Evolutionary conservation across 495 filamentous ascomycete species (phyloP), one percentile per base, ranked within the genome.

Genomic region (Hyaloscypha finlandica): DNA sequence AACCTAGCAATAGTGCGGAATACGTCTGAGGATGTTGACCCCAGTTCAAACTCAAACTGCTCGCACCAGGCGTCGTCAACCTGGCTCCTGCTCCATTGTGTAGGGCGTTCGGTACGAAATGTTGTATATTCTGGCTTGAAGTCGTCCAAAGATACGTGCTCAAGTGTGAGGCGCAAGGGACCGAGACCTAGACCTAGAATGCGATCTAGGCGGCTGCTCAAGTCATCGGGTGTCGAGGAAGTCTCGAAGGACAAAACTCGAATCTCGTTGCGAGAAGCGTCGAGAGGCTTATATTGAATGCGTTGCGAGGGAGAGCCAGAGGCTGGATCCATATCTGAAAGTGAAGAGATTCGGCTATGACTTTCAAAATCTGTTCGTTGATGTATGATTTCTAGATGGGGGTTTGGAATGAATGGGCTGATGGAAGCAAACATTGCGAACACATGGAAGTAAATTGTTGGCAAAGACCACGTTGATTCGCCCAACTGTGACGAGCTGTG

Each of bases 1-100:
- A 68, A 68, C 65, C 59, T 68, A 62, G 65, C 59, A 68, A 68
- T 68, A 63, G 65, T 68, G 32, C 65, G 51, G 65, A 63, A 63
- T 48, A 68, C 59, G 59, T 68, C 59, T 68, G 48, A 62, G 58
- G 48, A 54, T 68, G 31, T 56, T 68, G 48, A 68, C 45, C 59
- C 42, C 55, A 56, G 59, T 62, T 68, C 45, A 68, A 68, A 68
- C 0, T 68, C 59, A 68, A 67, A 68, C 59, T 68, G 58, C 65
- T 68, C 59, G 59, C 51, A 56, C 65, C 59, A 68, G 35, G 59
- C 59, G 45, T 68, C 59, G 59, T 56, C n/a, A 68, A 68, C 59
- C 65, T 68, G 59, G 31, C 65, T 61, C 58, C 59, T 68, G 59
- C 65, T 68, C 65, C 31, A 68, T 68, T 68, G 29, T 20, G 59